Conservation (phyloP, 2,329 filamentous ascomycete species). For the Penicillium sumatraense region DNA sequence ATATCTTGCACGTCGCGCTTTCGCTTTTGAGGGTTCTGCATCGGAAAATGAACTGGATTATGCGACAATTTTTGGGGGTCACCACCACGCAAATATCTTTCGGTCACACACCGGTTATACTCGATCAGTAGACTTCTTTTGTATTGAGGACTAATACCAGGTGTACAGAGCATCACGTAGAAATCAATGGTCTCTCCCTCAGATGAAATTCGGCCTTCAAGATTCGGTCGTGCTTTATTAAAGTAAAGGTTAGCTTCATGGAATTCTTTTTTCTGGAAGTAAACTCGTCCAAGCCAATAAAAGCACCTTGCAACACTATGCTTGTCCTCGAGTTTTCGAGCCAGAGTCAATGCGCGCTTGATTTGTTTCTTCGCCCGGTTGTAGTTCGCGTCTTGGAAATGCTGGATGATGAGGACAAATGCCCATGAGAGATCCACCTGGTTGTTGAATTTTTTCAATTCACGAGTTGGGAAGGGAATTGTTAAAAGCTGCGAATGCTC, state of each 20-base stretch:
- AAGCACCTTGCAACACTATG: neutral
- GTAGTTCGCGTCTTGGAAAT: neutral
- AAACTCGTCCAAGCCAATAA: neutral
- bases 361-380: neutral
- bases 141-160: neutral
- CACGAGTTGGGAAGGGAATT: neutral
- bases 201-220: neutral
- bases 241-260: neutral
- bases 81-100: neutral
- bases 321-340: neutral
- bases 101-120: neutral
- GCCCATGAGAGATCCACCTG: neutral
- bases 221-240: neutral
- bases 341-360: neutral
- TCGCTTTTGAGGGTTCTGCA: neutral
- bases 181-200: neutral
- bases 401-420: neutral
- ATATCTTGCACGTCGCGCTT: neutral
- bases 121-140: neutral
- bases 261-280: neutral
- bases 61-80: neutral
- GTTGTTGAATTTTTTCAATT: neutral
- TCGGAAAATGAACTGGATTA: neutral
- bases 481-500: neutral
- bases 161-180: neutral